A percentile compares a stretch with the other conserved stretches of the same genome.
These are phyloP conservation scores for Juglanconis juglandina DNA, from an alignment of 2,329 filamentous ascomycete species.

Conservation along the genomic window DNA sequence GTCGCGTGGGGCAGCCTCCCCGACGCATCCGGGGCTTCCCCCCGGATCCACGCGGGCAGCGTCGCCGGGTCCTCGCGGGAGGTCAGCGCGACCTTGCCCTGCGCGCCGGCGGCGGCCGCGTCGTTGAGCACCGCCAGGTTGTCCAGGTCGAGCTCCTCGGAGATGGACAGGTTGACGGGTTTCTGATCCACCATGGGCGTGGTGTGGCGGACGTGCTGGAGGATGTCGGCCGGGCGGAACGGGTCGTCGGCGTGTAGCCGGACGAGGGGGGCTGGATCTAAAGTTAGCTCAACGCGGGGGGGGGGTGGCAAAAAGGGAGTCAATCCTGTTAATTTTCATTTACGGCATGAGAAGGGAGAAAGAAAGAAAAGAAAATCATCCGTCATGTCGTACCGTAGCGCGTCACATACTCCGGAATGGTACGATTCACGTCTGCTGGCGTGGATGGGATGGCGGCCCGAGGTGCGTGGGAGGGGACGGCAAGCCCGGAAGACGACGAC, in stretches of 20 bases:
- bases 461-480: too few species aligned
- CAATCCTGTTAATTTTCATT: too few species aligned
- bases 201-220: conserved; percentile 29
- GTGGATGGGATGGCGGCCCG: too few species aligned
- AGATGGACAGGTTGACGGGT: conserved; percentile 16
- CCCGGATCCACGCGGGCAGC: conserved; percentile 27
- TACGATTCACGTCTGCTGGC: too few species aligned
- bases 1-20: conserved; percentile 25
- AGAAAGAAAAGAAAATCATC: too few species aligned
- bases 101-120: not conserved
- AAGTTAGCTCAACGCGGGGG: too few species aligned
- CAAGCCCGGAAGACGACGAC: too few species aligned
- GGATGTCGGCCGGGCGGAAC: conserved; percentile 28
- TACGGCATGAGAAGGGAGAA: too few species aligned
- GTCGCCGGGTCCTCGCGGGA: conserved; percentile 27
- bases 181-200: conserved; percentile 21
- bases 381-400: too few species aligned
- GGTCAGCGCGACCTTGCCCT: conserved; percentile 23
- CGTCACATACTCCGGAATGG: too few species aligned
- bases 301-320: too few species aligned
- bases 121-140: conserved; percentile 27
- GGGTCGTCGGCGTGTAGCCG: conserved; percentile 32
- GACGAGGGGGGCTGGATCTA: conserved; percentile 26
- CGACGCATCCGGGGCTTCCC: conserved; percentile 23
- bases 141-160: conserved; percentile 23